phyloP scores from a whole-genome alignment of 768 basidiomycete species.

The Kwoniella newhampshirensis region DNA sequence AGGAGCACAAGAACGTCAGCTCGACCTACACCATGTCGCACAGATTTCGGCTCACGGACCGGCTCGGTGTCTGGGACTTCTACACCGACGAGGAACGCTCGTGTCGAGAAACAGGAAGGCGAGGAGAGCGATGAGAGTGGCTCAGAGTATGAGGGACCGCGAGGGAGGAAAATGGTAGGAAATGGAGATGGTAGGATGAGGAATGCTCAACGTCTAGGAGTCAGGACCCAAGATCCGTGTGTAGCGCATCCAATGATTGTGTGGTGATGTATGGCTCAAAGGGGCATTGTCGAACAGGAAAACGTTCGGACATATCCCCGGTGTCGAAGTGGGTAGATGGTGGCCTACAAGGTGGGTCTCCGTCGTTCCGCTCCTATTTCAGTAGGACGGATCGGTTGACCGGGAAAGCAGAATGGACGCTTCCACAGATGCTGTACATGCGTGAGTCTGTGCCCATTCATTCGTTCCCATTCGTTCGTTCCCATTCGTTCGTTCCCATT shows the following conservation, averaged over 20 bases:
- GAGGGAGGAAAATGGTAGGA: slow-evolving; percentile 34
- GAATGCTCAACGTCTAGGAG: slow-evolving; percentile 40
- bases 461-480: no score
- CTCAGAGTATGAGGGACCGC: slow-evolving; percentile 15
- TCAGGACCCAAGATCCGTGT: slow-evolving; percentile 50
- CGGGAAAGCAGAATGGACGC: slow-evolving; percentile 55
- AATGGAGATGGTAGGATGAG: slow-evolving; percentile 43
- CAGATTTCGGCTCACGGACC: background rate
- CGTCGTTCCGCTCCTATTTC: no score
- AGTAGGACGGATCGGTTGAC: no score
- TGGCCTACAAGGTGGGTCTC: slow-evolving; percentile 69
- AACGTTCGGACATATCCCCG: slow-evolving; percentile 76
- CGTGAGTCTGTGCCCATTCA: no score
- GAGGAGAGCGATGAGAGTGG: background rate
- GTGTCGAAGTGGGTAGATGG: slow-evolving; percentile 74
- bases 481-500: no score
- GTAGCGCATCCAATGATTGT: slow-evolving; percentile 20
- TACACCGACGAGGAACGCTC: background rate
- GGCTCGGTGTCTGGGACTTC: background rate
- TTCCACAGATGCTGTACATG: slow-evolving; percentile 83
- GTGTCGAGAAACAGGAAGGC: background rate
- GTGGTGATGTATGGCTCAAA: slow-evolving; percentile 1
- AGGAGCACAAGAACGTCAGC: slow-evolving; percentile 17
- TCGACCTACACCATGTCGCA: slow-evolving; percentile 8
- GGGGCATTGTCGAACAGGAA: slow-evolving; percentile 55